Evolutionary conservation across 495 filamentous ascomycete genomes (phyloP), one percentile per base, ranked within the genome.

Genomic region (Amphirosellinia nigrospora): DNA sequence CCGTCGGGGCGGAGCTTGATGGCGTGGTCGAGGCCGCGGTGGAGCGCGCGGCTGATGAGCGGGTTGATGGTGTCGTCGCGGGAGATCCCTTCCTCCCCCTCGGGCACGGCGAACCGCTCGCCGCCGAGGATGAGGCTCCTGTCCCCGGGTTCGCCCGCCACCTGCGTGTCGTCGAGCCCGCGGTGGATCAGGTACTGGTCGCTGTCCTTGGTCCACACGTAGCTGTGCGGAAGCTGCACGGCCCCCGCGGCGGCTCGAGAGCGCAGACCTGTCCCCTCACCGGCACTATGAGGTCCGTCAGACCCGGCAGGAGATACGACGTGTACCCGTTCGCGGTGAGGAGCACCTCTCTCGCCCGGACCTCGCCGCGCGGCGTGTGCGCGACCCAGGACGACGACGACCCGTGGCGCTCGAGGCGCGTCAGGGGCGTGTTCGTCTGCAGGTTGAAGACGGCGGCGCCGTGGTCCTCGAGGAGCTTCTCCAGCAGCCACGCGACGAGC

Each of bases 291-390:
- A 93, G 81, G 65, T 91, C 91, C 30, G 82, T 77, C 65, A 96
- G 89, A 0, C 79, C 75, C 0, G 92, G 93, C 11, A 96, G 82
- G 3, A 96, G 83, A 70, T 91, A 85, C 0, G 89, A 89, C 0
- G 91, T 93, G 70, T 94, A 93, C 3, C 81, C 94, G 71, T 97
- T 96, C 0, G 92, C 94, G 11, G 91, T 89, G 48, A 97, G 86
- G 8, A 96, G 83, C 26, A 96, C 85, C 63, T 89, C 83, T 0
- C 79, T 76, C 0, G 92, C 77, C 0, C 65, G 66, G 69, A 95
- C 83, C 1, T 71, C 81, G 11, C 94, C 94, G 9, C 91, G 84
- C 0, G 82, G 78, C 0, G 93, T 96, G 21, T 64, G 70, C 11
- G 39, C 53, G 5, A 72, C 55, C 63, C 68, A 61, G n/a, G n/a